Evolutionary conservation across 2,329 filamentous ascomycete species (phyloP), one percentile per base, ranked within the genome.

Genomic region (Fusarium sp.): DNA sequence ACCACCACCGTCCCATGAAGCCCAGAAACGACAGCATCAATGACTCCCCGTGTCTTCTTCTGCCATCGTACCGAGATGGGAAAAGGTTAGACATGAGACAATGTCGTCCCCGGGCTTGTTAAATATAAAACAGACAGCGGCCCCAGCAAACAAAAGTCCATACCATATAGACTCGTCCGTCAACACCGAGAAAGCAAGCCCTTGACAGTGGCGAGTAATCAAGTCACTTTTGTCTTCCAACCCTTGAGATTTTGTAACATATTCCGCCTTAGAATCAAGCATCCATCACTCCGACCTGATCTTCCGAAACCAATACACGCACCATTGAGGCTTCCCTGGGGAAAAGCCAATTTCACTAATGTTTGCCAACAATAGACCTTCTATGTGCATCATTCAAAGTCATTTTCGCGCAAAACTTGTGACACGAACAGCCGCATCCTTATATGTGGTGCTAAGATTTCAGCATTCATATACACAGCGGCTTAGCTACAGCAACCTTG

Each of bases 341-440:
- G 79, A 80, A 80, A 72, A 78, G 76, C 74, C 75, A 72, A 81
- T 78, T 80, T 77, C 80, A 79, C 76, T 79, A 81, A 72, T 81
- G 75, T 79, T 79, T 80, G 77, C 79, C 81, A 80, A 81, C 75
- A 77, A 77, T 77, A 80, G 77, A 80, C 79, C 77, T 75, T 83
- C 80, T 82, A 83, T 82, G 76, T 79, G 79, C 75, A 72, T 79
- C 76, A 78, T 79, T 79, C 79, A 79, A 82, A 79, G 77, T 79
- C 76, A 76, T 74, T 67, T 63, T 72, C 62, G 64, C 67, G 61
- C 59, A 73, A 70, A 72, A 64, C 69, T 45, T 62, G 67, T 73
- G 69, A 76, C 72, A 73, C 67, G 60, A 68, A 71, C 71, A 57
- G 65, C 50, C 58, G 65, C 70, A 62, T 57, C 70, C 57, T 69